Conservation (phyloP, 2,329 filamentous ascomycete species). For the Aspergillus intermedius region DNA sequence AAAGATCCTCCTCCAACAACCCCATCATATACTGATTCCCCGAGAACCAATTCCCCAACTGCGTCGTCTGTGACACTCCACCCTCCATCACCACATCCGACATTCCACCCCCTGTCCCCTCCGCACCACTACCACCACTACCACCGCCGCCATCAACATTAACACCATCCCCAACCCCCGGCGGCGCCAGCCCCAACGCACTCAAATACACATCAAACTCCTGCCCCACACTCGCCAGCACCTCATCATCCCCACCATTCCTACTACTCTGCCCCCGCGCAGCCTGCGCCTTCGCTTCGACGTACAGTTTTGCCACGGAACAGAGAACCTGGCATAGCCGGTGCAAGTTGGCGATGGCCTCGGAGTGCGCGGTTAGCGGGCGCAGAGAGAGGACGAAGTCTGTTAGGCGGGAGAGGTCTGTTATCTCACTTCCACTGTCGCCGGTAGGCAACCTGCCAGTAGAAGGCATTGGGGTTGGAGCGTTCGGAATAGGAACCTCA, state of each 20-base stretch:
- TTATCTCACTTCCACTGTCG: neutral
- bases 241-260: slow-evolving; percentile 32
- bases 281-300: slow-evolving; percentile 55
- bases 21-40: slow-evolving; percentile 61
- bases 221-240: slow-evolving; percentile 47
- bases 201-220: slow-evolving; percentile 61
- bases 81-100: slow-evolving; percentile 3
- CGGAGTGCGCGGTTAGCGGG: slow-evolving; percentile 47
- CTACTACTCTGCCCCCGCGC: slow-evolving; percentile 15
- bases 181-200: slow-evolving; percentile 55
- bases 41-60: slow-evolving; percentile 60
- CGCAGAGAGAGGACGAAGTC: slow-evolving; percentile 54
- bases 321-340: slow-evolving; percentile 58
- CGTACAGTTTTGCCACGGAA: slow-evolving; percentile 56
- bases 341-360: slow-evolving; percentile 55
- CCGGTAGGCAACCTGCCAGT: too few species aligned
- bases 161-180: slow-evolving; percentile 3
- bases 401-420: slow-evolving; percentile 50
- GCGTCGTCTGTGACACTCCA: slow-evolving; percentile 30
- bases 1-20: slow-evolving; percentile 55
- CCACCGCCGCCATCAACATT: neutral
- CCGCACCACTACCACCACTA: neutral
- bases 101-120: neutral
- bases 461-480: slow-evolving; percentile 30
- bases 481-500: slow-evolving; percentile 25